Percentiles rank a stretch among this genome's conserved stretches.
Conservation (phyloP, 78 protist genomes). For the Monosiga brevicollis region DNA sequence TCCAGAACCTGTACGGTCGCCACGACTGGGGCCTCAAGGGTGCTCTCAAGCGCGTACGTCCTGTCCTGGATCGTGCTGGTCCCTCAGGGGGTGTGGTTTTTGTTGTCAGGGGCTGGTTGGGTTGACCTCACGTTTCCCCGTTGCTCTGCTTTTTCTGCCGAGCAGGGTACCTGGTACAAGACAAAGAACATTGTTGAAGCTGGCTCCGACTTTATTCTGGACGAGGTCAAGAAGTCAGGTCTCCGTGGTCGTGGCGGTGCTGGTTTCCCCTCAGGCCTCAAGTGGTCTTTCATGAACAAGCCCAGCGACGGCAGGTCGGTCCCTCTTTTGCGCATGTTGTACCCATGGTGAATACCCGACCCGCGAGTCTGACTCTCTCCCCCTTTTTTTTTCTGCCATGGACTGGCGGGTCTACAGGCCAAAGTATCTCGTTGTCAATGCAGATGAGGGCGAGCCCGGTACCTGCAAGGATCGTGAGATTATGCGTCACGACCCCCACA, state of each 20-base stretch:
- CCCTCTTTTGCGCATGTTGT: too few relatives aligned
- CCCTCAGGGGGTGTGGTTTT: neutral
- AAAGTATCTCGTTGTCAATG: conserved; percentile 95
- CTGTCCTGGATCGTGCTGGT: neutral
- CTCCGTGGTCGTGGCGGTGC: conserved; percentile 97
- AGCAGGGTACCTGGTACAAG: conserved; percentile 88
- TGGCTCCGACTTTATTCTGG: conserved; percentile 63
- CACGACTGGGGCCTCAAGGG: conserved; percentile 68
- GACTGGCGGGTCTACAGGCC: conserved; percentile 31
- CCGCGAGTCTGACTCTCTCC: neutral
- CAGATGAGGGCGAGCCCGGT: conserved; percentile 99
- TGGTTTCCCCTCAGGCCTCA: conserved; percentile 97
- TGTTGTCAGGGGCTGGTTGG: neutral
- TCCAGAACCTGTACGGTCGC: conserved; percentile 92
- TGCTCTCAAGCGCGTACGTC: conserved; percentile 59
- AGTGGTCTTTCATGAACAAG: conserved; percentile 94
- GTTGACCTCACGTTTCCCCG: neutral
- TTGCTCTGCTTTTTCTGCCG: too few relatives aligned
- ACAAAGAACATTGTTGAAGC: conserved; percentile 76
- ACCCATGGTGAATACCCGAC: neutral
- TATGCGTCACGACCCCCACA: conserved; percentile 98
- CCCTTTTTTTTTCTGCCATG: neutral
- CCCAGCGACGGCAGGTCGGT: conserved; percentile 7
- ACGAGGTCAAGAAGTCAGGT: conserved; percentile 86
- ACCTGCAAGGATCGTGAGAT: conserved; percentile 99